A percentile compares a stretch with the other conserved stretches of the same genome.
Conservation (phyloP, 306 rosid species). For the Quercus aquifolioides region DNA sequence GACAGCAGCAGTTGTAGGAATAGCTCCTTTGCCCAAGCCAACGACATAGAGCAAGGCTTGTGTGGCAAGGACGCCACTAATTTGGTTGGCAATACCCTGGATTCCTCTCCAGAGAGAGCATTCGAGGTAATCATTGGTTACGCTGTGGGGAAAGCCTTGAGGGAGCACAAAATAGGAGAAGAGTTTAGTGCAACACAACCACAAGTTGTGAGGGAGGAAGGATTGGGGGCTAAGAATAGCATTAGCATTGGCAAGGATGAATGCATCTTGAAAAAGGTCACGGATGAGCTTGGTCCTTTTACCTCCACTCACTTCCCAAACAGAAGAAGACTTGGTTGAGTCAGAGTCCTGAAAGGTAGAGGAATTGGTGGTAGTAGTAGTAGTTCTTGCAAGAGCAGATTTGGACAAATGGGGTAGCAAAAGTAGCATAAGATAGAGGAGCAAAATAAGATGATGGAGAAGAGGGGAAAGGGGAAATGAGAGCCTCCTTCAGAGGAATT, state of each 20-base stretch:
- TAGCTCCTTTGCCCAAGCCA: slow-evolving; percentile 93
- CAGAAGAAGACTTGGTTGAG: slow-evolving; percentile 11
- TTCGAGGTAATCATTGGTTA: slow-evolving; percentile 77
- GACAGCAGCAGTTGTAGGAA: slow-evolving; percentile 83
- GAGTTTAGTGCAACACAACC: slow-evolving; percentile 44
- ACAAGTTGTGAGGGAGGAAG: slow-evolving; percentile 24
- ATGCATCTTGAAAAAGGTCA: slow-evolving; percentile 45
- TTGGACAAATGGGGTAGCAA: too few relatives aligned
- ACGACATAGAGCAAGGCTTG: slow-evolving; percentile 91
- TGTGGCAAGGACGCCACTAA: slow-evolving; percentile 87
- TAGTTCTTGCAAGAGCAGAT: too few relatives aligned
- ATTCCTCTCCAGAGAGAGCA: slow-evolving; percentile 93
- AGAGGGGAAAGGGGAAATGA: slow-evolving; percentile 13
- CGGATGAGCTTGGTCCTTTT: slow-evolving; percentile 58
- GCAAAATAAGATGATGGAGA: too few relatives aligned
- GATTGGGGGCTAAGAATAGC: slow-evolving; percentile 20
- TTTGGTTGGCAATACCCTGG: slow-evolving; percentile 89
- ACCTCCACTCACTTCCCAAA: slow-evolving; percentile 83
- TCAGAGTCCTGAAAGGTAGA: slow-evolving; percentile 1
- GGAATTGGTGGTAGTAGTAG: background rate
- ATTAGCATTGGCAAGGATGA: slow-evolving; percentile 25
- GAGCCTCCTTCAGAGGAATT: slow-evolving; percentile 22
- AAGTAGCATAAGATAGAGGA: too few relatives aligned
- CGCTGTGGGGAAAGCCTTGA: slow-evolving; percentile 82
- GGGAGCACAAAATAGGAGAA: slow-evolving; percentile 71